Evolutionary conservation across 2,329 filamentous ascomycete genomes (phyloP).

Genomic region (Pseudonectria buxi): DNA sequence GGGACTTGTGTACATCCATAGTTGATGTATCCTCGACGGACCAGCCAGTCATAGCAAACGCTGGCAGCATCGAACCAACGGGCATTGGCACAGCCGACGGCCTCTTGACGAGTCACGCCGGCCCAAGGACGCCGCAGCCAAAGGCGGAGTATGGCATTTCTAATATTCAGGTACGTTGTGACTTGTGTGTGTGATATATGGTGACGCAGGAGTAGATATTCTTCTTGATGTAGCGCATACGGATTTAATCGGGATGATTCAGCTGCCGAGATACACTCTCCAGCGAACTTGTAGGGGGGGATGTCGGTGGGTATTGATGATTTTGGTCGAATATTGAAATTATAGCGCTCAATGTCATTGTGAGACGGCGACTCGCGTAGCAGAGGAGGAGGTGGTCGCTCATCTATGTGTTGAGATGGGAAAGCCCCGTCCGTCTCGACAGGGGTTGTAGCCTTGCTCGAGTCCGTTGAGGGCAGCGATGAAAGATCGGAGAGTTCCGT

Average conservation of each 20-base stretch:
- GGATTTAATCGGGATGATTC: conserved; percentile 86
- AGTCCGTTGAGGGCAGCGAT: conserved; percentile 46
- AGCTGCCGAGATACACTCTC: conserved; percentile 83
- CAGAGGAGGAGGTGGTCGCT: conserved; percentile 10
- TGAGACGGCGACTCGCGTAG: conserved; percentile 20
- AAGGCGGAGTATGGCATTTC: conserved; percentile 85
- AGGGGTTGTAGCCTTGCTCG: conserved; percentile 59
- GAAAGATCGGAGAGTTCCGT: conserved; percentile 52
- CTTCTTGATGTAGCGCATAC: conserved; percentile 77
- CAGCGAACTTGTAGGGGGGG: conserved; percentile 71
- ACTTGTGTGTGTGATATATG: conserved; percentile 85
- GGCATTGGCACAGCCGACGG: conserved; percentile 80
- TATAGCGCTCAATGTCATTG: conserved; percentile 28
- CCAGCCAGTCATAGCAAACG: conserved; percentile 86
- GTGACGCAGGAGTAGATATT: conserved; percentile 72
- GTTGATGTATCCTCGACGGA: conserved; percentile 90
- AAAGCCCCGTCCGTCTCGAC: conserved; percentile 32
- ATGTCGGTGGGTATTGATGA: conserved; percentile 78
- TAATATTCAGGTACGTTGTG: conserved; percentile 90
- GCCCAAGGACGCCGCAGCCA: conserved; percentile 85
- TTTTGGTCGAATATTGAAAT: conserved; percentile 60
- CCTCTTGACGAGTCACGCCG: conserved; percentile 74
- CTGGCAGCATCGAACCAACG: conserved; percentile 86
- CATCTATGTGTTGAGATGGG: conserved; percentile 14
- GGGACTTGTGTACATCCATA: conserved; percentile 76